Conservation (phyloP, 1,139 yeast species). For the Trichomonascaceae sp. region DNA sequence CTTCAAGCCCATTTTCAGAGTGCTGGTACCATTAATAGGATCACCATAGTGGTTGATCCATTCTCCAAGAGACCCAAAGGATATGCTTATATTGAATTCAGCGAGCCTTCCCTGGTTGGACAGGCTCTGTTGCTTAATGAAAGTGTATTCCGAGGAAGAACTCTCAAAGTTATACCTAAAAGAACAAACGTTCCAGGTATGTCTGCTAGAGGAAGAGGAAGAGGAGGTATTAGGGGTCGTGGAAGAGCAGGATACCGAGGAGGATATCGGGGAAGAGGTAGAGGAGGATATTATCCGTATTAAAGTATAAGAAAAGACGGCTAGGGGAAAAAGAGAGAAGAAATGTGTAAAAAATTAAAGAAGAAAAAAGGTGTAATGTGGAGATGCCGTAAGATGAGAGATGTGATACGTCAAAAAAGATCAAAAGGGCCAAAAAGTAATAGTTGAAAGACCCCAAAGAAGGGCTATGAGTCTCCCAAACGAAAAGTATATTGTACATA, state of each 20-base stretch:
- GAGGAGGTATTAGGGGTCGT: slow-evolving; percentile 48
- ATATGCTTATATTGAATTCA: slow-evolving; percentile 77
- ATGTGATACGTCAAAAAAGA: not conserved
- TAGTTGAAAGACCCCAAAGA: not conserved
- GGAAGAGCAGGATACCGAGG: slow-evolving; percentile 38
- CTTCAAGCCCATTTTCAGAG: slow-evolving; percentile 69
- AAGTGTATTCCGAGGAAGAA: slow-evolving; percentile 58
- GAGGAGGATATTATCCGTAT: slow-evolving; percentile 36
- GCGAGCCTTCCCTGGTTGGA: slow-evolving; percentile 54
- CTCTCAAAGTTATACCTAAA: slow-evolving; percentile 65
- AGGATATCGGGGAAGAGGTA: slow-evolving; percentile 38
- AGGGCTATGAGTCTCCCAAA: too few relatives aligned
- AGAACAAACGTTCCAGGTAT: slow-evolving; percentile 77
- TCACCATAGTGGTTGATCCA: slow-evolving; percentile 70
- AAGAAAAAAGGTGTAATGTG: not conserved
- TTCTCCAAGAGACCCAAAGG: slow-evolving; percentile 79
- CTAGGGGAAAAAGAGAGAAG: not conserved
- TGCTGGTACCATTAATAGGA: slow-evolving; percentile 76
- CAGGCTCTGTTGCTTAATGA: slow-evolving; percentile 67
- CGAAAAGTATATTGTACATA: not conserved
- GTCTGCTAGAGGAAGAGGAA: slow-evolving; percentile 39
- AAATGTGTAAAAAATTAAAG: not conserved
- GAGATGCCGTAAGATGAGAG: not conserved
- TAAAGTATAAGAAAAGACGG: slow-evolving; percentile 14
- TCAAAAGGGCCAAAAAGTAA: not conserved